Percentiles rank a stretch among this genome's conserved stretches.
These are phyloP conservation scores for Postia placenta DNA, from an alignment of 768 basidiomycete species.

Conservation along the genomic window DNA sequence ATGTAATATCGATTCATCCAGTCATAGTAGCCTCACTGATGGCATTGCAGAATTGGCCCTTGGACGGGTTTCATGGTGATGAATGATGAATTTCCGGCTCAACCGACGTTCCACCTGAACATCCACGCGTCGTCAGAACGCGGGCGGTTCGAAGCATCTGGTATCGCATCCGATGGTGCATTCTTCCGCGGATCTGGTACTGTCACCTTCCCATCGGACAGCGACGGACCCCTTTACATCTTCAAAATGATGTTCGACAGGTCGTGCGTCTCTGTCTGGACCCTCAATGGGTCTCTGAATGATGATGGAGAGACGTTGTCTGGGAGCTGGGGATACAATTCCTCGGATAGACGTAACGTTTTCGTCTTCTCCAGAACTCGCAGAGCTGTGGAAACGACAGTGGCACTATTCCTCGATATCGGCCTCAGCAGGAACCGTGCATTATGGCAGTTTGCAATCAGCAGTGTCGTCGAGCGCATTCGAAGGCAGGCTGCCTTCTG, in stretches of 20 bases:
- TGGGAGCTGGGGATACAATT: not conserved
- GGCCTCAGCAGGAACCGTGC: not conserved
- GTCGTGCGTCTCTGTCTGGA: conserved; percentile 8
- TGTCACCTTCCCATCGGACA: not conserved
- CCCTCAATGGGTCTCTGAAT: conserved; percentile 15
- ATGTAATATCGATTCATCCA: conserved; percentile 17
- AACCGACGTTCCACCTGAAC: not conserved
- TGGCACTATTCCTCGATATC: too few species aligned
- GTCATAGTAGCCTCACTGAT: conserved; percentile 18
- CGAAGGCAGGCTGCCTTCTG: not conserved
- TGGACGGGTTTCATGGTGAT: not conserved
- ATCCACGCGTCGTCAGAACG: not conserved
- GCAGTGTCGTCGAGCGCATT: not conserved
- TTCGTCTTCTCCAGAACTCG: too few species aligned
- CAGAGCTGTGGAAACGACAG: too few species aligned
- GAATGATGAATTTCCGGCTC: not conserved
- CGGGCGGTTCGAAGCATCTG: not conserved
- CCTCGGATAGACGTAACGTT: too few species aligned
- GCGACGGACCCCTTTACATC: not conserved
- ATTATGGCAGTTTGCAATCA: not conserved
- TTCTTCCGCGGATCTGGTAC: not conserved
- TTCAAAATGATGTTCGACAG: not conserved
- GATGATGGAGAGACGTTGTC: conserved; percentile 15
- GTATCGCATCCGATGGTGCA: not conserved
- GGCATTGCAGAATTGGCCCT: conserved; percentile 6